phyloP scores from a whole-genome alignment of 192 early-diverging fungal species.

The Linnemannia hyalina region DNA sequence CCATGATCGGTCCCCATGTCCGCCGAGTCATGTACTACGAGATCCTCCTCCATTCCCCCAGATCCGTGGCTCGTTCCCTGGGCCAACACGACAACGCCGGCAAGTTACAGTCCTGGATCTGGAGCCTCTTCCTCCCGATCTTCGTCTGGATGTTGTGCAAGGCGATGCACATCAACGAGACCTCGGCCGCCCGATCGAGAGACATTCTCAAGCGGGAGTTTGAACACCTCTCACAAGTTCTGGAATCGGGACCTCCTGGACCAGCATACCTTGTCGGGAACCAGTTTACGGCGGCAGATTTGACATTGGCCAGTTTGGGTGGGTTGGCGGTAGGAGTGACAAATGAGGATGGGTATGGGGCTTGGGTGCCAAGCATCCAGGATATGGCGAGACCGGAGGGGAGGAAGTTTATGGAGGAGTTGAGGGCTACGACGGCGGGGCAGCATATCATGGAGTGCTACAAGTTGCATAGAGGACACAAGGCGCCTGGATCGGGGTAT shows the following conservation, averaged over 20 bases:
- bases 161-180: conserved; percentile 15
- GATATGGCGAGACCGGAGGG: conserved; percentile 15
- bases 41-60: conserved; percentile 18
- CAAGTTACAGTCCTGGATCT: conserved; percentile 28
- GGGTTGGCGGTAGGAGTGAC: conserved; percentile 18
- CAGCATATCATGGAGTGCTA: conserved; percentile 49
- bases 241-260: conserved; percentile 31
- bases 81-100: conserved; percentile 47
- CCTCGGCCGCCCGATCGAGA: conserved; percentile 31
- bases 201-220: conserved; percentile 47
- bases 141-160: conserved; percentile 20
- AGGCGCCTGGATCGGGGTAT: conserved; percentile 37
- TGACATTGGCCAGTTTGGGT: conserved; percentile 36
- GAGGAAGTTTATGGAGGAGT: conserved; percentile 24
- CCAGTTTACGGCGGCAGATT: conserved; percentile 44
- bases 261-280: conserved; percentile 42
- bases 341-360: conserved; percentile 42
- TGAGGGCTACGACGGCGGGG: conserved; percentile 40
- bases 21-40: conserved; percentile 36
- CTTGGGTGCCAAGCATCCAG: conserved; percentile 18
- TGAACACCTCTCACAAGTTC: conserved; percentile 41
- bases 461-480: conserved; percentile 35
- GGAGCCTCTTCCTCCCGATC: conserved; percentile 28
- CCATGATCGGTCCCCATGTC: conserved; percentile 33
- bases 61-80: conserved; percentile 19